A percentile compares a stretch with the other conserved stretches of the same genome.
phyloP scores from a whole-genome alignment of 495 filamentous ascomycete genomes.

The Podospora tetraspora region DNA sequence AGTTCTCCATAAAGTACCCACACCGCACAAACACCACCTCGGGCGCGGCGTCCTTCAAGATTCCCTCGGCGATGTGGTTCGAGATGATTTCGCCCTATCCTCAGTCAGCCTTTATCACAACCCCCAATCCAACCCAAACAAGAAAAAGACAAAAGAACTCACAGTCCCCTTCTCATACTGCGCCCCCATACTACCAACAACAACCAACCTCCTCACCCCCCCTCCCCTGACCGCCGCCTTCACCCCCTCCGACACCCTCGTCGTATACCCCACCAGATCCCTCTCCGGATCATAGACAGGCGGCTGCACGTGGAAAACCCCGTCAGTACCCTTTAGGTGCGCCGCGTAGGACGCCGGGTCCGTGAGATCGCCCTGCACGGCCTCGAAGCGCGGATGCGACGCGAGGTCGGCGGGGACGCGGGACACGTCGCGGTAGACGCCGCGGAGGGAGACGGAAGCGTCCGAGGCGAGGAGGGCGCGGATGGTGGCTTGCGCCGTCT shows the following conservation, averaged over 20 bases:
- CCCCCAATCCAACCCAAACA: too few species aligned
- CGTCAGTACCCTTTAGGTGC: constrained; percentile 16
- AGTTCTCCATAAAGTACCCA: constrained; percentile 30
- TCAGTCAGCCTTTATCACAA: not conserved
- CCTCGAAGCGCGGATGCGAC: constrained; percentile 19
- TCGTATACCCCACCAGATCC: constrained; percentile 15
- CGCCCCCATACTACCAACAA: constrained; percentile 21
- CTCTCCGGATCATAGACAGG: constrained; percentile 9
- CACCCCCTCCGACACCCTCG: constrained; percentile 16
- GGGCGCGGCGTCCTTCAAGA: constrained; percentile 12
- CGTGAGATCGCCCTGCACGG: constrained; percentile 21
- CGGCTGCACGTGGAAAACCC: constrained; percentile 22
- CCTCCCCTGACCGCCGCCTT: constrained; percentile 20
- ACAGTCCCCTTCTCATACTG: constrained; percentile 25
- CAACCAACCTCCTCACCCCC: constrained; percentile 21
- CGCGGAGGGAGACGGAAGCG: constrained; percentile 15
- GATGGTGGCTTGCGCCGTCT: constrained; percentile 24
- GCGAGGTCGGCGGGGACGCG: constrained; percentile 21
- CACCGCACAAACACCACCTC: constrained; percentile 24
- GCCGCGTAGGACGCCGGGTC: constrained; percentile 12
- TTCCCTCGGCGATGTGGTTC: constrained; percentile 20
- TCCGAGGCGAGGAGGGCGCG: constrained; percentile 19
- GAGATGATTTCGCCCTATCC: constrained; percentile 23
- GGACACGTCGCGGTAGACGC: constrained; percentile 22
- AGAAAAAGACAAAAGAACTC: too few species aligned